A percentile compares a stretch with the other conserved stretches of the same genome.
Evolutionary conservation across 331 rosid species (phyloP).

Genomic region (Spiraea crenata): DNA sequence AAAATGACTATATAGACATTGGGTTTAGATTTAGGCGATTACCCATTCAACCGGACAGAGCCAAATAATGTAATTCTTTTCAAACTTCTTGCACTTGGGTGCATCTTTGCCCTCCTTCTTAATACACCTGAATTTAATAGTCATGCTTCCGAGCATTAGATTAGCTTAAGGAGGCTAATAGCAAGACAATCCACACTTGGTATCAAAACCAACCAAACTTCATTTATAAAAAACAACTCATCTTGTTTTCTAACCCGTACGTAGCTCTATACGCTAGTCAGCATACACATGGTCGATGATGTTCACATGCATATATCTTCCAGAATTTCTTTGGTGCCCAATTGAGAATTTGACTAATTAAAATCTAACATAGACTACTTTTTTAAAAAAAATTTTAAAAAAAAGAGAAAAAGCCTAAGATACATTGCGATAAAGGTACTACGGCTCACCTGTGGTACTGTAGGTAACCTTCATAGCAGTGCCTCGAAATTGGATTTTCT

Average conservation of each 20-base stretch:
- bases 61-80: conserved; percentile 14
- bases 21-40: background rate
- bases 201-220: no score
- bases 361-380: no score
- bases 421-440: background rate
- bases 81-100: conserved; percentile 33
- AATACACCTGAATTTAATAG: conserved; percentile 25
- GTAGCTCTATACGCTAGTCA: no score
- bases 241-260: no score
- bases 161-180: no score
- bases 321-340: no score
- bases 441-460: conserved; percentile 38
- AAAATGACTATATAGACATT: background rate
- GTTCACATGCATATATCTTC: no score
- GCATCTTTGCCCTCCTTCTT: conserved; percentile 28
- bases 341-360: no score
- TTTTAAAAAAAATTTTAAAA: no score
- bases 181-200: no score
- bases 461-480: conserved; percentile 35
- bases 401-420: background rate
- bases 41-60: conserved; percentile 44
- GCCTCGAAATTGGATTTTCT: conserved; percentile 27
- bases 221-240: no score
- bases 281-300: no score
- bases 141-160: background rate